A percentile compares a stretch with the other conserved stretches of the same genome.
These are phyloP conservation scores for Coemansia sp. DNA, from an alignment of 192 early-diverging fungal species.

Conservation along the genomic window DNA sequence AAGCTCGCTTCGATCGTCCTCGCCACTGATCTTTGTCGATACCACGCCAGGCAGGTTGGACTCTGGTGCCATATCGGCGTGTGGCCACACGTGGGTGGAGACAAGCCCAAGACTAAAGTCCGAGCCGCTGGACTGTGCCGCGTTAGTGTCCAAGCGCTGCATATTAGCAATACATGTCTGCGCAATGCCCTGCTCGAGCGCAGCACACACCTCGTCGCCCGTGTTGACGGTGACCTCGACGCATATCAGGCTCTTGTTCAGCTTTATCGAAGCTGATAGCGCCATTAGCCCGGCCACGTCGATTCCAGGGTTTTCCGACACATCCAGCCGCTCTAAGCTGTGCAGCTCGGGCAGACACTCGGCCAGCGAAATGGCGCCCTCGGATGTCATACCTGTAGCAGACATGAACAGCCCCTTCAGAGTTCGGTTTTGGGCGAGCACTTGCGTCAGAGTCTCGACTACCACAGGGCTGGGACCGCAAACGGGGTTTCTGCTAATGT, in stretches of 20 bases:
- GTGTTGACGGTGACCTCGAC: constrained; percentile 65
- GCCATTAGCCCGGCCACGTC: constrained; percentile 81
- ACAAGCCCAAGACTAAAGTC: constrained; percentile 31
- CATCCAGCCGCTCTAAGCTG: constrained; percentile 65
- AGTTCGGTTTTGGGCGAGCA: constrained; percentile 60
- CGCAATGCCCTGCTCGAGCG: constrained; percentile 53
- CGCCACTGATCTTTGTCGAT: constrained; percentile 30
- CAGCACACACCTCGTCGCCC: constrained; percentile 52
- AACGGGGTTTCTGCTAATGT: constrained; percentile 59
- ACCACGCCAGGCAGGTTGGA: constrained; percentile 27
- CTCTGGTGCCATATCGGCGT: constrained; percentile 30
- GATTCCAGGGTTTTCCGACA: constrained; percentile 73
- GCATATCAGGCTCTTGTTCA: constrained; percentile 71
- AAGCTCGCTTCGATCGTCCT: constrained; percentile 26
- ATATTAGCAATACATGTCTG: constrained; percentile 55
- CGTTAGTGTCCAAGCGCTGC: constrained; percentile 37
- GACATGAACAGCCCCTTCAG: constrained; percentile 65
- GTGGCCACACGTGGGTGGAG: constrained; percentile 25
- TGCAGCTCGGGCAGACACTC: constrained; percentile 78
- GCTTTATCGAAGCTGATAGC: constrained; percentile 74
- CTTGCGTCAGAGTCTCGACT: constrained; percentile 43
- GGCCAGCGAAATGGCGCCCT: constrained; percentile 77
- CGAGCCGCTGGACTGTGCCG: constrained; percentile 14
- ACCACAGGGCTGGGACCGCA: constrained; percentile 40
- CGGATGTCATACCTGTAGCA: constrained; percentile 61